A percentile compares a stretch with the other conserved stretches of the same genome.
phyloP scores from a whole-genome alignment of 371 early-diverging fungal species.

The Syncephalastrum monosporum region DNA sequence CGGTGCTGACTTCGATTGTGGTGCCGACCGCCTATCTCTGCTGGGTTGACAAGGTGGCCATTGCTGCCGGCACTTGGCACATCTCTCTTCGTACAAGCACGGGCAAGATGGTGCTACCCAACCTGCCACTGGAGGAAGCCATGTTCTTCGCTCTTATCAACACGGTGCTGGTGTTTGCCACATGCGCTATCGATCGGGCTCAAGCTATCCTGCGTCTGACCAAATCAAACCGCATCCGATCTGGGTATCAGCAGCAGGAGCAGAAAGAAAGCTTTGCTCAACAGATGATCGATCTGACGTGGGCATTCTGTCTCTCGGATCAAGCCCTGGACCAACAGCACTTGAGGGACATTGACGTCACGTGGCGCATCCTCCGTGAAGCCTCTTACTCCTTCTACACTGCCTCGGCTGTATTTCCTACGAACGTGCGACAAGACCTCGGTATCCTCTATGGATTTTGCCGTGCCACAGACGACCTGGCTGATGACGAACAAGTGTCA shows the following conservation, averaged over 20 bases:
- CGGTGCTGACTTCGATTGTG: conserved; percentile 29
- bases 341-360: conserved; percentile 22
- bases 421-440: conserved; percentile 48
- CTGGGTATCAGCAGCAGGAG: background rate
- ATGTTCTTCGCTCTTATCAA: conserved; percentile 60
- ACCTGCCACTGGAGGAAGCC: conserved; percentile 64
- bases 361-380: conserved; percentile 32
- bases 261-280: background rate
- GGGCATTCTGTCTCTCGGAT: conserved; percentile 33
- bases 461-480: conserved; percentile 62
- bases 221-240: background rate
- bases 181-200: conserved; percentile 54
- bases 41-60: conserved; percentile 53
- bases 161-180: conserved; percentile 59
- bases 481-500: conserved; percentile 40
- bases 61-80: conserved; percentile 57
- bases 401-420: conserved; percentile 53
- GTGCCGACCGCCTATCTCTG: conserved; percentile 53
- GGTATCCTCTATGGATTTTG: conserved; percentile 61
- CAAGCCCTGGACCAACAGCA: conserved; percentile 21
- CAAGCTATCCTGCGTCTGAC: conserved; percentile 36
- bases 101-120: conserved; percentile 39
- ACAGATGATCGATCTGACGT: conserved; percentile 12
- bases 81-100: conserved; percentile 49
- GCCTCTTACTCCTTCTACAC: conserved; percentile 57